These are phyloP conservation scores for Trebouxia sp. DNA, from an alignment of 139 green algal species.

Conservation along the genomic window DNA sequence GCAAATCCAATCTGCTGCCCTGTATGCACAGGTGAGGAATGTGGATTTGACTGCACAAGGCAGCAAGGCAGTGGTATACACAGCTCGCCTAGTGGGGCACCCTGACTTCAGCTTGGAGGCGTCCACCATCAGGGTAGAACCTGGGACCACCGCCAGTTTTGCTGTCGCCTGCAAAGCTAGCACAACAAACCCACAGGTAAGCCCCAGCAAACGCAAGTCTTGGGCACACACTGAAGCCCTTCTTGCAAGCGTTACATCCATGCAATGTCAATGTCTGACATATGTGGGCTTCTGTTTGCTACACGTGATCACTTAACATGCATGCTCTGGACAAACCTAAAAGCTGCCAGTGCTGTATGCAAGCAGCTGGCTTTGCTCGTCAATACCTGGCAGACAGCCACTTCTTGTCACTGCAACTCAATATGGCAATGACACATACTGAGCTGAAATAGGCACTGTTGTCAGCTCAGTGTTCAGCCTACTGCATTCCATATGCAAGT, in stretches of 20 bases:
- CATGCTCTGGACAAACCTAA: neutral
- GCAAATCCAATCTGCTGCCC: neutral
- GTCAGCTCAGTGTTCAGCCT: neutral
- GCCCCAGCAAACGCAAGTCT: no score
- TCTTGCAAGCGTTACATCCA: no score
- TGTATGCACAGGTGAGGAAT: neutral
- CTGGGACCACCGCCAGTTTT: constrained; percentile 45
- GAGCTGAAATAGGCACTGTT: neutral
- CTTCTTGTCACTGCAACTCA: no score
- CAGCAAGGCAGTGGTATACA: constrained; percentile 61
- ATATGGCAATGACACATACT: no score
- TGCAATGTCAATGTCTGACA: no score
- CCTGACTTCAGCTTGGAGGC: constrained; percentile 65
- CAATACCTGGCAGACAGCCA: no score
- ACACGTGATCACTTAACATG: no score
- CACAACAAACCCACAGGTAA: constrained; percentile 49
- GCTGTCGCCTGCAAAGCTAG: constrained; percentile 42
- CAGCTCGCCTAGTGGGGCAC: constrained; percentile 63
- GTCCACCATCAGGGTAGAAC: constrained; percentile 61
- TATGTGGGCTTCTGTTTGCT: no score
- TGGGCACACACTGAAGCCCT: no score
- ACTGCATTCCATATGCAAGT: neutral
- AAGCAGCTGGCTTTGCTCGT: neutral
- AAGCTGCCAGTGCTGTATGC: neutral
- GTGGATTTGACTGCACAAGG: neutral